Evolutionary conservation across 345 rosid species (phyloP), one percentile per base, ranked within the genome.

Genomic region (Linum usitatissimum): DNA sequence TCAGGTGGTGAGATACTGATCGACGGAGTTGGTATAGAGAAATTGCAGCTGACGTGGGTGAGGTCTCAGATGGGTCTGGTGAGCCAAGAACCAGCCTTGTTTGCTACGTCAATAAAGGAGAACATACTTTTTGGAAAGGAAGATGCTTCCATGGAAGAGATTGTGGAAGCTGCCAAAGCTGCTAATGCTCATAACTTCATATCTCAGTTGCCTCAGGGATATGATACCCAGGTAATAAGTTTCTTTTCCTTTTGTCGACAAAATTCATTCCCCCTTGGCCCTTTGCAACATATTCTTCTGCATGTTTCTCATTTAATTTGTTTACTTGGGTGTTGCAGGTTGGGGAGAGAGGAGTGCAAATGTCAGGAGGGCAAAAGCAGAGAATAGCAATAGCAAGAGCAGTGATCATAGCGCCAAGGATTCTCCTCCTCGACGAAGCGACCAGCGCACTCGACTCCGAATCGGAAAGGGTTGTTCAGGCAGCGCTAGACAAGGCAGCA

Each of bases 281-380:
- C n/a, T n/a, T n/a, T n/a, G n/a, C n/a, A n/a, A n/a, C n/a, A n/a
- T n/a, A n/a, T n/a, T n/a, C n/a, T n/a, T n/a, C n/a, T n/a, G n/a
- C n/a, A n/a, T n/a, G n/a, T n/a, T n/a, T n/a, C n/a, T n/a, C n/a
- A n/a, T n/a, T n/a, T n/a, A n/a, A n/a, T n/a, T n/a, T n/a, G n/a
- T n/a, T n/a, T n/a, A n/a, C n/a, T n/a, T n/a, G n/a, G n/a, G n/a
- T n/a, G n/a, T n/a, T n/a, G 65, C 66, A 85, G 92, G 96, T 88
- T 42, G 93, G 96, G 0, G 93, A 88, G 62, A 74, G 90, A 63
- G 96, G 93, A 18, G 76, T 81, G 56, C 90, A 88, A 57, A 74
- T 88, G 85, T 86, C 96, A 18, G 96, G 93, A 62, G 96, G 96
- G 3, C 93, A 88, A 45, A 88, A 88, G 69, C 88, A 88, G 49